Base-by-base conservation (phyloP, 176 grass and related monocot genomes). In the Oropetium thomaeum region DNA sequence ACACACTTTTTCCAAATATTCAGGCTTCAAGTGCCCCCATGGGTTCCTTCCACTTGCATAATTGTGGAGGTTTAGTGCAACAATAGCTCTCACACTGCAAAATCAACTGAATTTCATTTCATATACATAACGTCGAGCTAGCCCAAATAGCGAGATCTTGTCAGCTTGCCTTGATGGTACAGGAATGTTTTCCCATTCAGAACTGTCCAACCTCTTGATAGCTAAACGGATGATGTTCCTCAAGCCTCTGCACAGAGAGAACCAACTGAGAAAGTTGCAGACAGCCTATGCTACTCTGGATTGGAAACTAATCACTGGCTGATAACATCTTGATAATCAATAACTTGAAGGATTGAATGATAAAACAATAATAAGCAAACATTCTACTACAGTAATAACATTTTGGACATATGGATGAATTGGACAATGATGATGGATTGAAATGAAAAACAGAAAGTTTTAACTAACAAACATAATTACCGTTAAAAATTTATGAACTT, bases 11-110 rank as follows among this genome's bases (percentile, higher is more conserved):
- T 95, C 96, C 73, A 99, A 82, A 76, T 99, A 99, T 84, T 99
- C 91, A 75, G 89, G 79, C 84, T 99, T 99, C 70, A 92, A 85
- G 70, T 82, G 92, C 66, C 96, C 96, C 96, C 96, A 99, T 57
- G 96, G 96, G 65, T 99, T 91, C 73, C 89, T 92, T 81, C 96
- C 96, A 76, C 96, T 99, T 35, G 81, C 96, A 42, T 99, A 99
- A 64, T 88, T 99, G 84, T 99, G 96, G 87, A 99, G 96, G 86
- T 99, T 99, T 58, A 99, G 42, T 28, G 84, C 89, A 74, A 99
- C 96, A 79, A 99, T 95, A 70, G 96, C 96, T 75, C 96, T 94
- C 62, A 99, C 91, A 76, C 91, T 99, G 91, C 69, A 88, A 20
- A 65, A 81, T 43, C 58, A 42, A 38, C 42, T 58, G 41, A 77